These are phyloP conservation scores for Colletotrichum lindemuthianum DNA, from an alignment of 2,329 filamentous ascomycete species.

Conservation along the genomic window DNA sequence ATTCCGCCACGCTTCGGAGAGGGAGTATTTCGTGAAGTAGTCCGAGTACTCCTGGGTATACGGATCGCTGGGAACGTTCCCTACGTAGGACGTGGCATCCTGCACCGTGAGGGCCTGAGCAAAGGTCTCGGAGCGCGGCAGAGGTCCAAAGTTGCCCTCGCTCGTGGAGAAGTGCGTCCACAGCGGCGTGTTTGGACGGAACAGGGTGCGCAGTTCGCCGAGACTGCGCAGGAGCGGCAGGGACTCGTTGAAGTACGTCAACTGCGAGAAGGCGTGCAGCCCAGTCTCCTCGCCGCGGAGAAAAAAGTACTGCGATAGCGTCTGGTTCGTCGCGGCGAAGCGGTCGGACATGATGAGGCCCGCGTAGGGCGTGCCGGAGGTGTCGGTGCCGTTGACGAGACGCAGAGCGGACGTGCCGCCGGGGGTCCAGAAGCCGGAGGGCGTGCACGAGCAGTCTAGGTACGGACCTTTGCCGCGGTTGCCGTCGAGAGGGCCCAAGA, in stretches of 20 bases:
- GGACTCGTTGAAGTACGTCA: conserved; percentile 67
- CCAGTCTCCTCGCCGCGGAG: conserved; percentile 70
- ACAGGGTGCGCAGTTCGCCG: conserved; percentile 70
- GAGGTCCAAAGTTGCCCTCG: conserved; percentile 62
- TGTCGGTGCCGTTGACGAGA: conserved; percentile 57
- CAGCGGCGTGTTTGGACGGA: conserved; percentile 66
- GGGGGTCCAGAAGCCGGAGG: conserved; percentile 68
- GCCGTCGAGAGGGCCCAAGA: conserved; percentile 53
- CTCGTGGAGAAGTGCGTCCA: conserved; percentile 73
- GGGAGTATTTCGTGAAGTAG: conserved; percentile 75
- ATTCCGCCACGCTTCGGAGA: conserved; percentile 66
- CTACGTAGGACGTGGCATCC: conserved; percentile 71
- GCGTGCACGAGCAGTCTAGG: conserved; percentile 71
- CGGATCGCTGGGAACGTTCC: conserved; percentile 61
- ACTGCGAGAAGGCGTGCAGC: conserved; percentile 68
- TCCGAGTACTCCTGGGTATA: conserved; percentile 67
- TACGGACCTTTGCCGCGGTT: conserved; percentile 63
- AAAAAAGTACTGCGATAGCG: conserved; percentile 73
- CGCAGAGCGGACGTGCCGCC: conserved; percentile 59
- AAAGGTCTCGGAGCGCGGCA: conserved; percentile 49
- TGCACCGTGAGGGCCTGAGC: conserved; percentile 62
- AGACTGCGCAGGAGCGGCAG: conserved; percentile 66
- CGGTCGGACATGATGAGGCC: conserved; percentile 69
- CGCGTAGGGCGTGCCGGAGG: conserved; percentile 62
- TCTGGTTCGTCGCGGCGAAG: conserved; percentile 66